Percentiles rank a stretch among this genome's conserved stretches.
Conservation (phyloP, 2,329 filamentous ascomycete genomes). For the Fusarium falciforme region DNA sequence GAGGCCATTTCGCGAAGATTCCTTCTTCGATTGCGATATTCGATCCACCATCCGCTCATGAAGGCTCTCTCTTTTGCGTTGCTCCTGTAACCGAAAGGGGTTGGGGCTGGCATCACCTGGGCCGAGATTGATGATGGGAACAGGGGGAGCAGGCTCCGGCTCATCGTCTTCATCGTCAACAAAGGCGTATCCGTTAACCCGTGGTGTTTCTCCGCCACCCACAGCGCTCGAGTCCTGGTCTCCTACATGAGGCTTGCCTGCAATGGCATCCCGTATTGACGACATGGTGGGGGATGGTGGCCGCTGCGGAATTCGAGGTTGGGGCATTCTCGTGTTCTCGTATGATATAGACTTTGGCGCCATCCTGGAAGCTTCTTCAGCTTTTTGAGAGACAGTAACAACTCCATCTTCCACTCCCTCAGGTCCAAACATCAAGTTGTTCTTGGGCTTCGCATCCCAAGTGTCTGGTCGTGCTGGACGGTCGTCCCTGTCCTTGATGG, state of each 20-base stretch:
- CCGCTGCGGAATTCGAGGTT: constrained; percentile 53
- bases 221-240: constrained; percentile 69
- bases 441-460: constrained; percentile 81
- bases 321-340: constrained; percentile 82
- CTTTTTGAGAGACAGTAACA: constrained; percentile 73
- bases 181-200: constrained; percentile 93
- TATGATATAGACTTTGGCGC: constrained; percentile 83
- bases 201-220: constrained; percentile 77
- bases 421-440: constrained; percentile 87
- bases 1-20: constrained; percentile 67
- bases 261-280: constrained; percentile 85
- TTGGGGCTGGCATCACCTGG: constrained; percentile 75
- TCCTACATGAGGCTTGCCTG: constrained; percentile 72
- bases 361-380: constrained; percentile 77
- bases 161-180: constrained; percentile 82
- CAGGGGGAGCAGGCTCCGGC: constrained; percentile 33
- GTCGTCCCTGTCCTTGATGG: constrained; percentile 74
- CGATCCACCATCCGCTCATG: constrained; percentile 90
- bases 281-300: constrained; percentile 87
- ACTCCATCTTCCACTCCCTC: constrained; percentile 71
- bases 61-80: constrained; percentile 80
- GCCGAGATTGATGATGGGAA: constrained; percentile 66
- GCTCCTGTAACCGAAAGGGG: constrained; percentile 83
- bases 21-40: constrained; percentile 78
- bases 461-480: constrained; percentile 81